Conservation (phyloP, 257 asterid genomes). For the Echites panduratus region DNA sequence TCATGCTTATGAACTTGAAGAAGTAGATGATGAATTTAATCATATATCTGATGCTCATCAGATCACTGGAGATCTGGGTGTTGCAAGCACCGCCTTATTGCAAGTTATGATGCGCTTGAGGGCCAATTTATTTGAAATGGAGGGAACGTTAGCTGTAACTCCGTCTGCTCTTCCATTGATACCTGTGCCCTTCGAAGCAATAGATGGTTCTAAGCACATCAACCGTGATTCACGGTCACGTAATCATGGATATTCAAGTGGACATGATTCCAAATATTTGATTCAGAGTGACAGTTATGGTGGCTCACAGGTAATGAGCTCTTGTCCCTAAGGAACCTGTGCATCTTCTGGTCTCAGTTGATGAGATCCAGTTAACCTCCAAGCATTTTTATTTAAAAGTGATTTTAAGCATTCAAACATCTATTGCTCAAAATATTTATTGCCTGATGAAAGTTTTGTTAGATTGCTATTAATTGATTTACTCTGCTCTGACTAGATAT, state of each 20-base stretch:
- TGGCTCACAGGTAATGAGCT: slow-evolving; percentile 47
- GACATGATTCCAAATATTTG: slow-evolving; percentile 38
- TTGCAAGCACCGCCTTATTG: slow-evolving; percentile 57
- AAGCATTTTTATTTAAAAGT: too few species aligned
- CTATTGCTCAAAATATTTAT: neutral
- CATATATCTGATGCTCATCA: slow-evolving; percentile 21
- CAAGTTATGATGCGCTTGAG: slow-evolving; percentile 72
- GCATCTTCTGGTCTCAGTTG: too few species aligned
- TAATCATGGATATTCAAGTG: slow-evolving; percentile 44
- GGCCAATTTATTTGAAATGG: slow-evolving; percentile 56
- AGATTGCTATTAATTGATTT: neutral
- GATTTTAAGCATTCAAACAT: neutral
- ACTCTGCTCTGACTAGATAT: neutral
- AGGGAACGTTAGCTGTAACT: slow-evolving; percentile 39
- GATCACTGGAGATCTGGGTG: slow-evolving; percentile 71
- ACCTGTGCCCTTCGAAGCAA: slow-evolving; percentile 29
- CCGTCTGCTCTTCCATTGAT: slow-evolving; percentile 30
- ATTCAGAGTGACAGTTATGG: slow-evolving; percentile 37
- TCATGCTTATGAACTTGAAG: slow-evolving; percentile 9
- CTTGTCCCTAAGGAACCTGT: too few species aligned
- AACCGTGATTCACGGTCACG: slow-evolving; percentile 46
- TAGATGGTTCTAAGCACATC: slow-evolving; percentile 41
- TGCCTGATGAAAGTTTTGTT: neutral
- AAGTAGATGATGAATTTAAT: neutral
- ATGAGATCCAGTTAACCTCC: neutral